Evolutionary conservation across 148 eudicot genomes (phyloP).

Genomic region (Limonium bicolor): DNA sequence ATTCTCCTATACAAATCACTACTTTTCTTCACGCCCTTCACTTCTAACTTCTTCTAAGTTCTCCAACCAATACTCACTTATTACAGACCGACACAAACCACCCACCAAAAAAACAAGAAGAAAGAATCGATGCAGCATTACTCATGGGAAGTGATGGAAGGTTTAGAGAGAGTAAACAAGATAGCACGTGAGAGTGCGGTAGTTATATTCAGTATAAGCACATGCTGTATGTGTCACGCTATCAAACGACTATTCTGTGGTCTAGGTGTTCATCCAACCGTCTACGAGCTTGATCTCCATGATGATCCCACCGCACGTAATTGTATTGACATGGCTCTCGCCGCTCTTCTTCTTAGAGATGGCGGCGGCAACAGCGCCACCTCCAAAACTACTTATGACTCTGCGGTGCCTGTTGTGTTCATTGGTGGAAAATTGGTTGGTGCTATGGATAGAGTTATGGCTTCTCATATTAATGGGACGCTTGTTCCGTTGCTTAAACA

Average conservation of each 20-base stretch:
- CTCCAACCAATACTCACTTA: too few relatives aligned
- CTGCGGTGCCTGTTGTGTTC: conserved; percentile 43
- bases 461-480: conserved; percentile 40
- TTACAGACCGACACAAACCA: too few relatives aligned
- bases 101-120: too few relatives aligned
- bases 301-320: not conserved
- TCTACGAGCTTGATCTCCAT: conserved; percentile 4
- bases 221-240: conserved; percentile 5
- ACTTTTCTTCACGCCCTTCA: too few relatives aligned
- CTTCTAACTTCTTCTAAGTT: too few relatives aligned
- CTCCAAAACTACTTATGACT: too few relatives aligned
- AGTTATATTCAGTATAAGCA: conserved; percentile 5
- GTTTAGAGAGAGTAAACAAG: conserved; percentile 1
- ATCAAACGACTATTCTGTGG: conserved; percentile 2
- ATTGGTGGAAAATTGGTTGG: conserved; percentile 48
- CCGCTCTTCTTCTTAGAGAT: too few relatives aligned
- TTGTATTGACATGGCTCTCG: too few relatives aligned
- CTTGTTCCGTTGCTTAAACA: conserved; percentile 42
- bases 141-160: conserved; percentile 27
- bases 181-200: conserved; percentile 1
- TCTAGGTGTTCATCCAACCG: conserved; percentile 1
- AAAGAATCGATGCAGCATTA: too few relatives aligned
- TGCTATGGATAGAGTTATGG: conserved; percentile 44
- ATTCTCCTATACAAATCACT: too few relatives aligned
- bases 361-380: too few relatives aligned